Evolutionary conservation across 345 rosid genomes (phyloP).

Genomic region (Schrenkiella parvula): DNA sequence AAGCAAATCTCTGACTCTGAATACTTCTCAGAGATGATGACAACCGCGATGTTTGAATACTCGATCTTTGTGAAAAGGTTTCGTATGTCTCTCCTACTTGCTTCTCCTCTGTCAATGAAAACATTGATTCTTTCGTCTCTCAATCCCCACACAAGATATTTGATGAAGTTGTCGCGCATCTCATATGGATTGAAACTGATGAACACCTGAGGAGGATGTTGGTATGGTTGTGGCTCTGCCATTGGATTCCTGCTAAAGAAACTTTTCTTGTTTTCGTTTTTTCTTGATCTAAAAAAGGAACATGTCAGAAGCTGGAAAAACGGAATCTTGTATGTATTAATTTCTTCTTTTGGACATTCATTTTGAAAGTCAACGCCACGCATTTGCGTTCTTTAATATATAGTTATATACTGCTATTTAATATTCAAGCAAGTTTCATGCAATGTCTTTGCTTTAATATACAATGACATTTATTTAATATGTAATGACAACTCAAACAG

Average conservation of each 20-base stretch:
- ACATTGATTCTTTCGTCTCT: background rate
- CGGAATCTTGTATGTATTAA: background rate
- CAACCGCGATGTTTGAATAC: background rate
- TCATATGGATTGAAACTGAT: slow-evolving; percentile 23
- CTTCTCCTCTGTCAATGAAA: slow-evolving; percentile 14
- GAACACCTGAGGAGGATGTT: slow-evolving; percentile 9
- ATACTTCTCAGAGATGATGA: slow-evolving; percentile 8
- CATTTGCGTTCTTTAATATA: background rate
- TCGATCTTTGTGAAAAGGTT: slow-evolving; percentile 5
- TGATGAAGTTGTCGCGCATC: background rate
- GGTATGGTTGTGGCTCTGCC: background rate
- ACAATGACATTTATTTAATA: no score
- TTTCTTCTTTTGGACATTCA: background rate
- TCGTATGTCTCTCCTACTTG: background rate
- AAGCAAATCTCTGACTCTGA: slow-evolving; percentile 2
- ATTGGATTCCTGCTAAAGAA: background rate
- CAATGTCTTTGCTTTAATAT: background rate
- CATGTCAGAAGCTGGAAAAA: background rate
- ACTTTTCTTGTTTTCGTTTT: background rate
- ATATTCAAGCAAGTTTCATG: background rate
- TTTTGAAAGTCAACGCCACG: background rate
- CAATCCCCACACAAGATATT: slow-evolving; percentile 1
- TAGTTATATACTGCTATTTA: background rate
- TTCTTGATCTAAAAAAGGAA: background rate
- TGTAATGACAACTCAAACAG: background rate